Evolutionary conservation across 2,329 filamentous ascomycete species (phyloP), one percentile per base, ranked within the genome.

Genomic region (Pseudocercospora crystallina): DNA sequence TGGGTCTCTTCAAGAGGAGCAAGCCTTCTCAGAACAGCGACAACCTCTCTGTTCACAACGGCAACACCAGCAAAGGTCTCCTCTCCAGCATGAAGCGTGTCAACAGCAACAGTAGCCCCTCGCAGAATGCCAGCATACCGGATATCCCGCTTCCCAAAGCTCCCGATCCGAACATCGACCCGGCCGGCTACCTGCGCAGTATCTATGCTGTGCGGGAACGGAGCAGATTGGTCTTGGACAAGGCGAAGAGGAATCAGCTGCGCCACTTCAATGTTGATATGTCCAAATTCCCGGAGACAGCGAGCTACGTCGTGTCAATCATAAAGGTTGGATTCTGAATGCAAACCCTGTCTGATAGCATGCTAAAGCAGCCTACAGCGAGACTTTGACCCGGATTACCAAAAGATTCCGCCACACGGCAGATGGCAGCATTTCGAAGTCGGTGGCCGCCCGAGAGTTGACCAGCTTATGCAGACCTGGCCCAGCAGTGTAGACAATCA

Each of bases 241-340:
- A 87, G 75, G 89, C 90, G 8, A 78, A 87, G 64, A 79, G 78
- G 59, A 89, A 95, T 65, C 79, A 87, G 61, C 79, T 96, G 55
- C 82, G 81, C 61, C 91, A 96, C 69, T 96, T 96, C 64, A 86
- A 89, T 58, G 90, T 96, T 41, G 91, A 96, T 70, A 83, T 91
- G 79, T 73, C 72, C 72, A 95, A 92, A 71, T 92, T 96, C 68
- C 73, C 79, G 39, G 87, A 92, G 58, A 92, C 92, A 1, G 89
- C 91, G 11, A 81, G 81, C 38, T 96, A 95, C 68, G 87, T 96
- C 8, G 85, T 92, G n/a, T 85, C 87, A 35, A 92, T 96, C 58
- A 95, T 96, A 76, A 96, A 95, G 86, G 90, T 91, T 75, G 31
- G 47, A 35, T 31, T 29, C 32, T 12, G 4, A 2, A 30, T 9